A percentile compares a stretch with the other conserved stretches of the same genome.
Conservation (phyloP, 108 stramenopile genomes). For the Stephanodiscus minutulus region DNA sequence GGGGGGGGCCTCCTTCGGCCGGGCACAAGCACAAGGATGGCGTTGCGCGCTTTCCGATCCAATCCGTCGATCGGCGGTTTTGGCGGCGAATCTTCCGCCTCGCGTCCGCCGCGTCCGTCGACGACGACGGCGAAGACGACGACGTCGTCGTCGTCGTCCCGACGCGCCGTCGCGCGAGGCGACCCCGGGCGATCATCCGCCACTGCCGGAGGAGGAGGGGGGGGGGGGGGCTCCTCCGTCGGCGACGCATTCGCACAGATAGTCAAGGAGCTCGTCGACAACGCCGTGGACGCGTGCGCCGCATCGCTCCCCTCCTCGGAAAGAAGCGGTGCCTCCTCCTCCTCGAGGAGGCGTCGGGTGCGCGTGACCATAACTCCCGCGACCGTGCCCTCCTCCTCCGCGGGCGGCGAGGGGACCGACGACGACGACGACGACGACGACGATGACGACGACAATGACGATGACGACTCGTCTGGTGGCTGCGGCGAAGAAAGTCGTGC, state of each 20-base stretch:
- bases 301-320: no score
- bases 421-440: slow-evolving; percentile 14
- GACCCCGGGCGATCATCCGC: background rate
- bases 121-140: background rate
- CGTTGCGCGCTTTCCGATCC: slow-evolving; percentile 73
- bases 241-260: slow-evolving; percentile 88
- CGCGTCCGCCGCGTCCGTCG: background rate
- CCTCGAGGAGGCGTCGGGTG: slow-evolving; percentile 39
- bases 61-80: slow-evolving; percentile 89
- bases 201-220: no score
- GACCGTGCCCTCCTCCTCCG: background rate
- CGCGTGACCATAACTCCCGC: slow-evolving; percentile 47
- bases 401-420: slow-evolving; percentile 1
- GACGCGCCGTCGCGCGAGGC: background rate
- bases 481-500: no score
- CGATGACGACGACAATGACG: slow-evolving; percentile 13
- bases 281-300: slow-evolving; percentile 86
- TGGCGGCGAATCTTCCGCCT: slow-evolving; percentile 54
- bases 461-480: no score
- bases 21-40: slow-evolving; percentile 65
- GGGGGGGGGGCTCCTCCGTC: background rate
- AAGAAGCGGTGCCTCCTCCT: no score
- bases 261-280: slow-evolving; percentile 89
- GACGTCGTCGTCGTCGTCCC: background rate
- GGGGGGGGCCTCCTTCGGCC: no score